Evolutionary conservation across 2,329 filamentous ascomycete genomes (phyloP), one percentile per base, ranked within the genome.

Genomic region (Clonostachys rosea): DNA sequence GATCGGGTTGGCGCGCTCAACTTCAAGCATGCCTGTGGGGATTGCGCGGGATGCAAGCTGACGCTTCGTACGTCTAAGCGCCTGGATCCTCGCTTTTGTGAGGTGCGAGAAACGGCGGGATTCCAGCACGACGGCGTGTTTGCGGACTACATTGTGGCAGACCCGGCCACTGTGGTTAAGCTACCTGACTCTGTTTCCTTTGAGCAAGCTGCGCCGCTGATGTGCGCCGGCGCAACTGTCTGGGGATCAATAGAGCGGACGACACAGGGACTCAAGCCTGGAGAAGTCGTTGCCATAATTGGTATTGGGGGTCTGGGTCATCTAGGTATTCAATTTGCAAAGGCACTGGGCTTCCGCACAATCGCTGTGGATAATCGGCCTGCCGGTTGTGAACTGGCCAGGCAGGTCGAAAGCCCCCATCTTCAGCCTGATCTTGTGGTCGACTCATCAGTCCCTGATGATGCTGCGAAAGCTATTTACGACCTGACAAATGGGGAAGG

Each of bases 1-100:
- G 63, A 69, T 42, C 55, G 65, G 6, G 64, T 69, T 9, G 65
- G 64, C 7, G 56, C 59, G 4, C 52, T 67, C 17, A 67, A 67
- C 48, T 64, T 62, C 51, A 63, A 64, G 50, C 59, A 60, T 35
- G 54, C 62, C 1, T 66, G 62, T 35, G 51, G 50, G 2, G 16
- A 34, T 18, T 66, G 63, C 49, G 48, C 52, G 5, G 61, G 62
- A 2, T 66, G 63, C 43, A n/a, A 35, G 2, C 24, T 60, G 39
- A 44, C 54, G 9, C 44, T 44, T 43, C 50, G 55, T 5, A 52
- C 42, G 6, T 40, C 46, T 13, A 36, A 43, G 2, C 43, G 45
- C 3, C 47, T 58, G 6, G 62, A 66, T 36, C 57, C 63, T 3
- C 50, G 63, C 12, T 59, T 64, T 37, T 67, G 64, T 43, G 57